Evolutionary conservation across 148 eudicot species (phyloP), one percentile per base, ranked within the genome.

Genomic region (Gaultheria prostrata): DNA sequence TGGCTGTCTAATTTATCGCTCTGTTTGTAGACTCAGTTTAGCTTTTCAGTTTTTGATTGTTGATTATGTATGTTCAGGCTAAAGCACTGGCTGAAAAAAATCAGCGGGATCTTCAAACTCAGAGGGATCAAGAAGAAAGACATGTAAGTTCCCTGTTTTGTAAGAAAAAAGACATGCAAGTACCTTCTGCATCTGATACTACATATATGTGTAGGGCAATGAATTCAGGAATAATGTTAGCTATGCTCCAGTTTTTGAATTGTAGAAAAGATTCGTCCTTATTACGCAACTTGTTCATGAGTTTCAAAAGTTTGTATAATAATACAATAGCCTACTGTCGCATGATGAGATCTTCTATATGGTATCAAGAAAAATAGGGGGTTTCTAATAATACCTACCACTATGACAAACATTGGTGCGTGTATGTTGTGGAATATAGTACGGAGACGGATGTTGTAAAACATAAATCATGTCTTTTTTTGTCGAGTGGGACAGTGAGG

Each of bases 11-110:
- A 26, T 18, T 78, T 50, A 20, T 65, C 1, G 24, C n/a, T 65
- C 9, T 50, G 4, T 77, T 65, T 69, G 54, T 35, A 20, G 11
- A 69, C 43, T 6, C 82, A 61, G 65, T 73, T 61, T 48, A 14
- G 78, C 32, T 77, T 85, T 9, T 18, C 26, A 39, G 65, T 30
- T 76, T 54, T 70, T 75, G 32, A 50, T 70, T 83, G 18, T 75
- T 71, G 18, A 78, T 51, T 46, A 65, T 83, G 12, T 26, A 53
- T 84, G 35, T 78, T 75, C 86, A 91, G 92, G 93, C 92, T 82
- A 89, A 87, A 84, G 93, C 93, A 50, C 76, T 91, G 80, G 92
- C 90, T 80, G 93, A 91, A 61, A 91, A 89, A 85, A 91, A 91
- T 84, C 89, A 91, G 51, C 87, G 93, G 32, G 93, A 91, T 80